These are phyloP conservation scores for Lyophyllum shimeji DNA, from an alignment of 768 basidiomycete genomes.

Conservation along the genomic window DNA sequence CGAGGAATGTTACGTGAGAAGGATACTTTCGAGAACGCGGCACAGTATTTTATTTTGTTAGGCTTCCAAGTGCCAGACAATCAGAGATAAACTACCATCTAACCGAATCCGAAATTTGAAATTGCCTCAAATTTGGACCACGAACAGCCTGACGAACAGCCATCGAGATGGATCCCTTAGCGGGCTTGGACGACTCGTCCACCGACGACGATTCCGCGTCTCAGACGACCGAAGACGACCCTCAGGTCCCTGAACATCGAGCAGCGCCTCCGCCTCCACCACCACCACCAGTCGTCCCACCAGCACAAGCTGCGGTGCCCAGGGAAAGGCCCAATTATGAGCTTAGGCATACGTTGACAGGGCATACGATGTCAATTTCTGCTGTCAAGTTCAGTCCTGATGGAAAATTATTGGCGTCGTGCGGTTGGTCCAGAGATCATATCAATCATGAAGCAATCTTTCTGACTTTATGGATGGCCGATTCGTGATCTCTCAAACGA, in stretches of 20 bases:
- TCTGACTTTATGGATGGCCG: slow-evolving; percentile 14
- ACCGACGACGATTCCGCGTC: slow-evolving; percentile 68
- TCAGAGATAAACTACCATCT: slow-evolving; percentile 15
- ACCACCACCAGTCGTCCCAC: slow-evolving; percentile 34
- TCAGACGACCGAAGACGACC: slow-evolving; percentile 85
- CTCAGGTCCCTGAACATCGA: slow-evolving; percentile 66
- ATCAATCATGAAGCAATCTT: slow-evolving; percentile 9
- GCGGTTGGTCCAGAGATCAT: slow-evolving; percentile 54
- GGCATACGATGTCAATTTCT: slow-evolving; percentile 83
- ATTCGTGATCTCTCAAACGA: background rate
- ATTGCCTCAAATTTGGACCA: slow-evolving; percentile 14
- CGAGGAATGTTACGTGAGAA: background rate
- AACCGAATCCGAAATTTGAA: slow-evolving; percentile 13
- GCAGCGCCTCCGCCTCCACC: slow-evolving; percentile 27
- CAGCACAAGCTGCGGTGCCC: slow-evolving; percentile 28
- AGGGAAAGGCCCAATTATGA: slow-evolving; percentile 67
- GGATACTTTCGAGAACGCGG: background rate
- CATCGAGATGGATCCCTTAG: slow-evolving; percentile 39
- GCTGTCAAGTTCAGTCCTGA: slow-evolving; percentile 92
- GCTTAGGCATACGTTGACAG: slow-evolving; percentile 63
- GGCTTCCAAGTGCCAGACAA: slow-evolving; percentile 14
- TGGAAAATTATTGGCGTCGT: slow-evolving; percentile 83
- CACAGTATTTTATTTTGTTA: slow-evolving; percentile 14
- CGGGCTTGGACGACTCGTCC: slow-evolving; percentile 51
- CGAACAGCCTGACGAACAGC: too few relatives aligned